Evolutionary conservation across 2,329 filamentous ascomycete genomes (phyloP), one percentile per base, ranked within the genome.

Genomic region (Pseudocercospora macadamiae): DNA sequence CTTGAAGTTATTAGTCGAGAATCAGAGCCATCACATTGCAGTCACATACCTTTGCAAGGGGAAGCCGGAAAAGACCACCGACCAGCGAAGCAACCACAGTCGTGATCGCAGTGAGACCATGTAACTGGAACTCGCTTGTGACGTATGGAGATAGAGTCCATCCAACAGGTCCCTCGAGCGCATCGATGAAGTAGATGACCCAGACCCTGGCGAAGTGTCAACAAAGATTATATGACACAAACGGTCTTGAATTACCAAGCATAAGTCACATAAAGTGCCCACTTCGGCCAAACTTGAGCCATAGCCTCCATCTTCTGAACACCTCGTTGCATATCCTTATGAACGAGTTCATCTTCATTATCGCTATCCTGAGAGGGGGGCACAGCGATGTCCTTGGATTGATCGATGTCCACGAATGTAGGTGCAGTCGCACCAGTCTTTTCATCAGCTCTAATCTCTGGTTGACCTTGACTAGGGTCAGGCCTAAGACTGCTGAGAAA

Each of bases 171-270:
- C 54, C 71, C 55, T 79, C 73, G 34, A 82, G 68, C 26, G 78
- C 79, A 34, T 83, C 80, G 66, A 79, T 76, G 61, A 83, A 80
- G 45, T 77, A 75, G 67, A 79, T 77, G 4, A 82, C 60, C 62
- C 77, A 82, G 23, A 82, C 74, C 52, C 77, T 80, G 16, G 3
- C 7, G 8, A 12, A 3, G 14, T 0, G 26, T 60, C 53, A 60
- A 53, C 16, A 8, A 2, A 4, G 25, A 7, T n/a, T 4, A 37
- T 7, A 7, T 14, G 4, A 19, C 12, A 12, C 4, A 16, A 28
- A 4, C 6, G 10, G 21, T 4, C 3, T 14, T 21, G 25, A 45
- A 54, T 44, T 39, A 64, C 60, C 54, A 42, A 10, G 55, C 55
- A 42, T 63, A 64, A 6, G 60, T 57, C 16, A 53, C 30, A 19